These are phyloP conservation scores for Dactylellina haptotyla DNA, from an alignment of 2,329 filamentous ascomycete genomes.

Conservation along the genomic window DNA sequence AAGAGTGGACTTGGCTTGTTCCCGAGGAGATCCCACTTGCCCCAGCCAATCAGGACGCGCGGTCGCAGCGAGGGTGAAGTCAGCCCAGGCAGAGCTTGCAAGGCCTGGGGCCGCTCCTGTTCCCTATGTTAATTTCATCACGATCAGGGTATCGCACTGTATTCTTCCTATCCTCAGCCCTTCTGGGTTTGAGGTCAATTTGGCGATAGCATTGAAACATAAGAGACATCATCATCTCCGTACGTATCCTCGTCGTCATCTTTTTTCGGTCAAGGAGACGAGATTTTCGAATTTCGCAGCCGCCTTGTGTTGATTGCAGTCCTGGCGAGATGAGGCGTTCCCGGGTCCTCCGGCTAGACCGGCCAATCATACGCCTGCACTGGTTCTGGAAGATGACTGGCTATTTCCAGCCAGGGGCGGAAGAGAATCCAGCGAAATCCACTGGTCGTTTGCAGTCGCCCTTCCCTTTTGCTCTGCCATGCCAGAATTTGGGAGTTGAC, in stretches of 20 bases:
- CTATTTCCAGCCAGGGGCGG: constrained; percentile 27
- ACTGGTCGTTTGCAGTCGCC: constrained; percentile 7
- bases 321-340: constrained; percentile 45
- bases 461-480: background rate
- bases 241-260: constrained; percentile 11
- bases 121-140: constrained; percentile 50
- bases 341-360: constrained; percentile 43
- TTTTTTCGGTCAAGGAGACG: constrained; percentile 8
- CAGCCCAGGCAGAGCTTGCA: constrained; percentile 48
- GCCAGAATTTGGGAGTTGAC: background rate
- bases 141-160: background rate
- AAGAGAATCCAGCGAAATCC: constrained; percentile 8
- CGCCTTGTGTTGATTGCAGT: constrained; percentile 23
- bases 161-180: background rate
- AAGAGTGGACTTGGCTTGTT: constrained; percentile 41
- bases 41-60: constrained; percentile 33
- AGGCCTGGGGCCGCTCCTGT: constrained; percentile 18
- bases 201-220: constrained; percentile 12
- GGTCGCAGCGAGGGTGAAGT: constrained; percentile 2
- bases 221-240: constrained; percentile 8
- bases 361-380: constrained; percentile 36
- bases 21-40: constrained; percentile 49
- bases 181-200: background rate
- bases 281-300: constrained; percentile 15
- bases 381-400: constrained; percentile 31